Evolutionary conservation across 768 basidiomycete species (phyloP).

Genomic region (Russula emetica): DNA sequence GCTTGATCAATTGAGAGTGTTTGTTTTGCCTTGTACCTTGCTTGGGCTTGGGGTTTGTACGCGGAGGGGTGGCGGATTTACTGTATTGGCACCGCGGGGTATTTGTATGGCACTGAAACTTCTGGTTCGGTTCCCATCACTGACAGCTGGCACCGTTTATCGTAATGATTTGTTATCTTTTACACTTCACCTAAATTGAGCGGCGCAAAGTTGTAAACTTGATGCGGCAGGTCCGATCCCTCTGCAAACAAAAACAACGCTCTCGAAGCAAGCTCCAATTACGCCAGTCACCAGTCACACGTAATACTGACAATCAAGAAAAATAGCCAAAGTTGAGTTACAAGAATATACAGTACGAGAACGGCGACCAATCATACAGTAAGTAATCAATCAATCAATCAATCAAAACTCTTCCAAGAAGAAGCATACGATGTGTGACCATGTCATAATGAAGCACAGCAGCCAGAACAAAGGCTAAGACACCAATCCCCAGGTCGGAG

Average conservation of each 20-base stretch:
- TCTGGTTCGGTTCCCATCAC: not conserved
- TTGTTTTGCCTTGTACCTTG: not conserved
- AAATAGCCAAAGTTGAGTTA: not conserved
- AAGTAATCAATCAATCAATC: not conserved
- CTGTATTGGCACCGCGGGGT: not conserved
- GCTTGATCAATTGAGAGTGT: no score
- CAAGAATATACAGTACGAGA: not conserved
- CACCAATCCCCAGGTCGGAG: not conserved
- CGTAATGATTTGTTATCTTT: not conserved
- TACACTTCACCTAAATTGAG: not conserved
- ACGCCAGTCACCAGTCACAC: not conserved
- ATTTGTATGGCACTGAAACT: constrained; percentile 9
- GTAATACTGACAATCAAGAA: not conserved
- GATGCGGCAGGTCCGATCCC: not conserved
- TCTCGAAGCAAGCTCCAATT: no score
- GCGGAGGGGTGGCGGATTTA: no score
- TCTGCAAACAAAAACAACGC: no score
- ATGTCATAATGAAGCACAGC: not conserved
- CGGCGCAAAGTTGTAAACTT: constrained; percentile 1
- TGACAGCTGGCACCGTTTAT: not conserved
- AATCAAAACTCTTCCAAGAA: not conserved
- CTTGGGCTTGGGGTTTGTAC: not conserved
- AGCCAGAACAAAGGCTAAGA: not conserved
- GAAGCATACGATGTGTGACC: not conserved
- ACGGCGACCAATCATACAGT: not conserved